These are phyloP conservation scores for Citrus mangshanensis DNA, from an alignment of 345 rosid species.

Conservation along the genomic window DNA sequence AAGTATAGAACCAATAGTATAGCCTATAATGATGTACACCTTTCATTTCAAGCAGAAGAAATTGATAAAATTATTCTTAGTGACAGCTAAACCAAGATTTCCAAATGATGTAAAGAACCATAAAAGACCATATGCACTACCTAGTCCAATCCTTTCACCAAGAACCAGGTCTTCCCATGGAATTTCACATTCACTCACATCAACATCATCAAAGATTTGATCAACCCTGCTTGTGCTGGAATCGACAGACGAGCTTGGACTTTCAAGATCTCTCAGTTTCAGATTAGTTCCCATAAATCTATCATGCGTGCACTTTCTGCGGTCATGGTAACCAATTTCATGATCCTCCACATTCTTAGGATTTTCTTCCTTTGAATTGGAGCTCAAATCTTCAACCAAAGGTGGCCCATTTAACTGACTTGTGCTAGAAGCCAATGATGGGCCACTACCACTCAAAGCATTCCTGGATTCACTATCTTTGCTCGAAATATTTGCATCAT, in stretches of 20 bases:
- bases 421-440: conserved; percentile 37
- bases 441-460: conserved; percentile 33
- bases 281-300: conserved; percentile 46
- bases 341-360: conserved; percentile 29
- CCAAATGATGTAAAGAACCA: not conserved
- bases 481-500: conserved; percentile 31
- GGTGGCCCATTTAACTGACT: conserved; percentile 33
- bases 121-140: conserved; percentile 40
- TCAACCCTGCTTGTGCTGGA: conserved; percentile 49
- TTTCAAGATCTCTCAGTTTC: conserved; percentile 62
- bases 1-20: not conserved
- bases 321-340: conserved; percentile 48
- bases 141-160: conserved; percentile 99
- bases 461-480: conserved; percentile 41
- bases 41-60: not conserved
- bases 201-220: conserved; percentile 82
- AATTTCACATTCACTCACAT: conserved; percentile 94
- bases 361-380: conserved; percentile 34
- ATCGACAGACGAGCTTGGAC: conserved; percentile 58
- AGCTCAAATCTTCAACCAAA: conserved; percentile 33
- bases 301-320: conserved; percentile 51
- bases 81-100: conserved; percentile 8
- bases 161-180: conserved; percentile 95
- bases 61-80: not conserved
- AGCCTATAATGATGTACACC: not conserved